Evolutionary conservation across 176 grass and related monocot species (phyloP), one percentile per base, ranked within the genome.

Genomic region (Ensete glaucum): DNA sequence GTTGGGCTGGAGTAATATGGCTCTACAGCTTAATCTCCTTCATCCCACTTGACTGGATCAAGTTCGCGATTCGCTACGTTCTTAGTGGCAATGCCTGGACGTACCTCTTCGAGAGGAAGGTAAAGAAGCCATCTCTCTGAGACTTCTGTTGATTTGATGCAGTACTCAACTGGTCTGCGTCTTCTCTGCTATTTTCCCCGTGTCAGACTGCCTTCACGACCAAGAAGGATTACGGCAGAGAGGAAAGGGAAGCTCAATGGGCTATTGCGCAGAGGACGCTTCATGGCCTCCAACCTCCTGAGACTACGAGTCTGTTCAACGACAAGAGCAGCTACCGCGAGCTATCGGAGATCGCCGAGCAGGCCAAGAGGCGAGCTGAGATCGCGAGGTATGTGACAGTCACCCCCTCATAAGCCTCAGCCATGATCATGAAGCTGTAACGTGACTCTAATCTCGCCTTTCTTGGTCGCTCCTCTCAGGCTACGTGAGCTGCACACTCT

Each of bases 311-410:
- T 0, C 89, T 90, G 59, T 96, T 96, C 49, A 4, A 69, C 11
- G 93, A 96, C 76, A 96, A 96, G 89, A 92, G 50, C 85, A 90
- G 93, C 87, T 96, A 96, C 81, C 89, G 89, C 22, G 89, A 92
- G 79, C 93, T 96, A 23, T 96, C 93, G 8, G 89, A 96, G 76
- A 92, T 96, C 10, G 93, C 93, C 0, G 93, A 96, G 83, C 89
- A 96, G 64, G 93, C 93, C 76, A 96, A 96, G 79, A 82, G 93
- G 27, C 84, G 93, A 78, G 89, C 89, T 29, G 93, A 96, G 87
- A 91, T 96, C 22, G 93, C 93, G 27, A 92, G 85, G 89, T 92
- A 60, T 43, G 34, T 43, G 34, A 74, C 3, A 50, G 50, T 17
- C 8, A 29, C 25, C 73, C 53, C 22, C 22, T 0, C 15, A 43